Conservation (phyloP, 78 protist species). For the Cavenderia fasciculata region DNA sequence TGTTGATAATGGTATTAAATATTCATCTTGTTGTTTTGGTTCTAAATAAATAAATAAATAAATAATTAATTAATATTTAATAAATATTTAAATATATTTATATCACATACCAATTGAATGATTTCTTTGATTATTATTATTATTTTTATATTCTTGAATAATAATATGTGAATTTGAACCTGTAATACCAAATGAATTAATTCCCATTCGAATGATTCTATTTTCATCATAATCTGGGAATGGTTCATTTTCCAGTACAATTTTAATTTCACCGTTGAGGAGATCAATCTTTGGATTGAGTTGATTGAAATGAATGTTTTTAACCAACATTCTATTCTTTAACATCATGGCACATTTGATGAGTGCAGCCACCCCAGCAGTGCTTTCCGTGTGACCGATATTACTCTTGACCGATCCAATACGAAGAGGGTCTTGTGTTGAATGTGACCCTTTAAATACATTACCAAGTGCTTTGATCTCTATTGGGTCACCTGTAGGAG, state of each 20-base stretch:
- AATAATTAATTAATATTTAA: too few species aligned
- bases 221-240: too few species aligned
- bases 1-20: conserved; percentile 19
- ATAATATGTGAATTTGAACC: conserved; percentile 42
- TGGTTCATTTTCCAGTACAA: too few species aligned
- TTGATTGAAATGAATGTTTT: neutral
- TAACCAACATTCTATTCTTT: conserved; percentile 1
- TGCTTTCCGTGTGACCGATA: conserved; percentile 88
- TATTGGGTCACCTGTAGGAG: conserved; percentile 88
- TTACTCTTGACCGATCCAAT: conserved; percentile 83
- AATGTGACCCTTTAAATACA: neutral
- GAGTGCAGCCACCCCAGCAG: conserved; percentile 78
- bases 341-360: conserved; percentile 63
- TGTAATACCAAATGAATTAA: conserved; percentile 38
- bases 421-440: neutral
- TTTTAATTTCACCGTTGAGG: too few species aligned
- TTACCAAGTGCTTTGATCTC: conserved; percentile 63
- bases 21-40: neutral
- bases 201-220: neutral
- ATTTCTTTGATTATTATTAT: neutral
- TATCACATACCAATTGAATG: neutral
- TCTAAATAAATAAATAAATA: neutral
- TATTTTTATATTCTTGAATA: neutral
- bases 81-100: too few species aligned
- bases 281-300: conserved; percentile 8